Conservation (phyloP, 2,329 filamentous ascomycete species). For the Cladorrhinum sp. region DNA sequence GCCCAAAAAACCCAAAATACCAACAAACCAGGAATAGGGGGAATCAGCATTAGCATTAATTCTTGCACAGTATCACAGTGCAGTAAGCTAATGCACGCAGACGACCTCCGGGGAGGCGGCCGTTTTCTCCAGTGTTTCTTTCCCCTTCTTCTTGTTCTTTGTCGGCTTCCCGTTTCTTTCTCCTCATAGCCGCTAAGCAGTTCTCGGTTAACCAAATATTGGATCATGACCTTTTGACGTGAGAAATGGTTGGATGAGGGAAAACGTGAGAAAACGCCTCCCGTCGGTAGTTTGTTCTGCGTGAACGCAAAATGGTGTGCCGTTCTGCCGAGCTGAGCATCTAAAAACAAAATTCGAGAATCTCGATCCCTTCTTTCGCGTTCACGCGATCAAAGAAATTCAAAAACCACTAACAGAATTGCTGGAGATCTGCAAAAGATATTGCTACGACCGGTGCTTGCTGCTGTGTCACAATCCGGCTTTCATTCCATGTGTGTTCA, state of each 20-base stretch:
- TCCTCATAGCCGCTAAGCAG: background rate
- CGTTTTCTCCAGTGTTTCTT: constrained; percentile 9
- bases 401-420: too few species aligned
- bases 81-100: background rate
- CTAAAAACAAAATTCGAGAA: background rate
- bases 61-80: constrained; percentile 1
- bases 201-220: background rate
- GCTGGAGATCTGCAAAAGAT: too few species aligned
- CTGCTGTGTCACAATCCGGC: background rate
- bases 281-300: background rate
- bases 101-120: constrained; percentile 1
- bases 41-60: background rate
- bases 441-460: too few species aligned
- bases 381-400: too few species aligned
- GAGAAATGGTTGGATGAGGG: background rate
- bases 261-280: background rate
- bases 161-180: background rate
- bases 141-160: background rate
- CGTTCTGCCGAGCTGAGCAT: background rate
- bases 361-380: background rate
- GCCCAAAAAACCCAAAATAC: background rate
- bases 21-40: background rate
- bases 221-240: background rate
- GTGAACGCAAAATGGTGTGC: background rate
- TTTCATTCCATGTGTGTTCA: too few species aligned